Percentiles rank a stretch among this genome's conserved stretches.
Evolutionary conservation across 1,284 basidiomycete species (phyloP).

Genomic region (Cryptococcus wingfieldii): DNA sequence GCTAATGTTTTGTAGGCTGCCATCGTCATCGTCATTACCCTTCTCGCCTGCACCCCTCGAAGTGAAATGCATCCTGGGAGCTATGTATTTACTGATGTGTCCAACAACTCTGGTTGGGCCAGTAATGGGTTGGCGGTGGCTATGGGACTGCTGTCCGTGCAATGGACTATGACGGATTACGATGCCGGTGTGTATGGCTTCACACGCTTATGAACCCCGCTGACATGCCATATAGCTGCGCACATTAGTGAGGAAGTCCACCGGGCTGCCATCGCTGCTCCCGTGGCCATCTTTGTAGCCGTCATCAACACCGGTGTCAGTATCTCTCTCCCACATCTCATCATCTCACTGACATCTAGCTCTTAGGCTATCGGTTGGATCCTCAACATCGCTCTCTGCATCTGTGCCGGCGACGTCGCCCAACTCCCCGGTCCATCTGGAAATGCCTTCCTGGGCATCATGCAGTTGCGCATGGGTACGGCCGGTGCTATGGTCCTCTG

Average conservation of each 20-base stretch:
- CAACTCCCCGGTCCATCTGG: constrained; percentile 58
- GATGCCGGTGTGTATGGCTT: constrained; percentile 19
- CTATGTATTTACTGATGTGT: constrained; percentile 64
- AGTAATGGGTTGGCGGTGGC: constrained; percentile 77
- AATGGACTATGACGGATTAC: constrained; percentile 71
- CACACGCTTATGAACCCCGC: background rate
- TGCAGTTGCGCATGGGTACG: constrained; percentile 68
- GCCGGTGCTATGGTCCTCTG: constrained; percentile 68
- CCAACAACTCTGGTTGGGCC: constrained; percentile 66
- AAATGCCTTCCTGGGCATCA: constrained; percentile 70
- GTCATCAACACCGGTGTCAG: constrained; percentile 73
- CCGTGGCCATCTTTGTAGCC: constrained; percentile 78
- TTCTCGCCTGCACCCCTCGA: constrained; percentile 71
- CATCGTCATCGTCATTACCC: constrained; percentile 69
- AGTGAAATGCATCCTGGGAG: constrained; percentile 71
- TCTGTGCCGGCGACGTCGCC: constrained; percentile 58
- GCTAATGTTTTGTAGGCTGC: constrained; percentile 12
- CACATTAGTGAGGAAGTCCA: constrained; percentile 92
- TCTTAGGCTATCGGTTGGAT: constrained; percentile 63
- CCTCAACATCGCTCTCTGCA: constrained; percentile 73
- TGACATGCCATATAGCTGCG: constrained; percentile 50
- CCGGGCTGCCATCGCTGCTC: constrained; percentile 80
- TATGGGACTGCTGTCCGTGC: constrained; percentile 81
- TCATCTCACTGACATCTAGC: background rate
- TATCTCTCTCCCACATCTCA: background rate